Percentiles rank a stretch among this genome's conserved stretches.
Evolutionary conservation across 352 stramenopile species (phyloP).

Genomic region (Phytophthora hybrid): DNA sequence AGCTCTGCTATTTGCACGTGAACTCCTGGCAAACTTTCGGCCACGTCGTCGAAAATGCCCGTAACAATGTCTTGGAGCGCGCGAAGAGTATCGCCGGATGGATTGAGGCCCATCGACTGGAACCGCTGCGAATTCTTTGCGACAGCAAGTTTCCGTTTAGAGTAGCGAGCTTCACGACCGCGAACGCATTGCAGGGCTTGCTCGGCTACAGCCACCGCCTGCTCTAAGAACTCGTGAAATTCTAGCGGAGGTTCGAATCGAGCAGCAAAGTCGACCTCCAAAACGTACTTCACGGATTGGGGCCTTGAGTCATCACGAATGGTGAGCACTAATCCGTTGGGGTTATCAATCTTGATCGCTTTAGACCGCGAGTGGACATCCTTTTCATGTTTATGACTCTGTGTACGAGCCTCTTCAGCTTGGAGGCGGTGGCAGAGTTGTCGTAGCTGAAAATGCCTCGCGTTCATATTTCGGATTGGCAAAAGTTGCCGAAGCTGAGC

Average conservation of each 20-base stretch:
- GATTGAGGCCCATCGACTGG: conserved; percentile 57
- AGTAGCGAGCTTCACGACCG: conserved; percentile 50
- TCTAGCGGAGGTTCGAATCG: too few relatives aligned
- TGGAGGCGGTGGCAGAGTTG: conserved; percentile 28
- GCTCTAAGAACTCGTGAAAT: too few relatives aligned
- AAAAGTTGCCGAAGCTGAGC: conserved; percentile 59
- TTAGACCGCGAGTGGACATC: too few relatives aligned
- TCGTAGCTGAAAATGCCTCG: conserved; percentile 69
- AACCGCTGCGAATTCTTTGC: conserved; percentile 27
- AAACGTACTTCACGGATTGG: too few relatives aligned
- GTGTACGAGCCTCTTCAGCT: conserved; percentile 9
- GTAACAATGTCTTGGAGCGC: conserved; percentile 54
- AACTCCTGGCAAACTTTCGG: conserved; percentile 56
- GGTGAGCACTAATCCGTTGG: too few relatives aligned
- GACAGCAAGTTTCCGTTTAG: conserved; percentile 33
- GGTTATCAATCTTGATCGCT: too few relatives aligned
- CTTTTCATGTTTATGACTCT: not conserved
- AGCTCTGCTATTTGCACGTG: conserved; percentile 68
- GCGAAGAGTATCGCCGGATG: conserved; percentile 59
- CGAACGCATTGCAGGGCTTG: conserved; percentile 60
- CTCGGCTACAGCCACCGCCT: too few relatives aligned
- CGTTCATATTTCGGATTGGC: conserved; percentile 72
- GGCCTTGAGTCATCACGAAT: too few relatives aligned
- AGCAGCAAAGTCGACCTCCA: too few relatives aligned
- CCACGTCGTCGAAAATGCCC: conserved; percentile 58